Evolutionary conservation across 768 basidiomycete genomes (phyloP).

Genomic region (Lepiota subincarnata): DNA sequence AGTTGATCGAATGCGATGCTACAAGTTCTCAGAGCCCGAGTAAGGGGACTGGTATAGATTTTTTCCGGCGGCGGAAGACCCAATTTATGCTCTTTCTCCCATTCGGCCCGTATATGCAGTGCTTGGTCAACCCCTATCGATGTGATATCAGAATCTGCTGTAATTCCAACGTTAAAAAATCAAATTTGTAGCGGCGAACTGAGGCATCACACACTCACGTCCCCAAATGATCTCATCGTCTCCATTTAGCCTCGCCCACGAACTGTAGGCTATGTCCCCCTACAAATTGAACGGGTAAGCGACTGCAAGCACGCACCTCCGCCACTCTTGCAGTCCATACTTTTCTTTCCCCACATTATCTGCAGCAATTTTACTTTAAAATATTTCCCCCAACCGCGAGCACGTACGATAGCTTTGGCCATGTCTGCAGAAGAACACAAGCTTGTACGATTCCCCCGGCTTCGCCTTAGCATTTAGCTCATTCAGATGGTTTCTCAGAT

Average conservation of each 20-base stretch:
- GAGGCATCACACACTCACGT: conserved; percentile 42
- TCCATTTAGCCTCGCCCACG: conserved; percentile 61
- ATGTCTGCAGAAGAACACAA: conserved; percentile 64
- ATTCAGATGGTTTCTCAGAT: conserved; percentile 36
- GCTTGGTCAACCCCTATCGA: conserved; percentile 56
- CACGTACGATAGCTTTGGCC: conserved; percentile 70
- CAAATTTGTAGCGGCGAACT: neutral
- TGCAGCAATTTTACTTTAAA: conserved; percentile 22
- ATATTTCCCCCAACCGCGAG: neutral
- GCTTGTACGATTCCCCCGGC: conserved; percentile 46
- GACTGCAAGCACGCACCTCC: conserved; percentile 38
- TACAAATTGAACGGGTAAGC: neutral
- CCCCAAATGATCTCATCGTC: conserved; percentile 72
- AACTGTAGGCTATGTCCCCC: conserved; percentile 28
- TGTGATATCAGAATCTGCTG: conserved; percentile 68
- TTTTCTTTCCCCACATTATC: conserved; percentile 64
- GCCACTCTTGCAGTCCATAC: conserved; percentile 59
- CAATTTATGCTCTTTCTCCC: conserved; percentile 41
- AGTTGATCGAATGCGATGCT: conserved; percentile 46
- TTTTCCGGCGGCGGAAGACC: conserved; percentile 50
- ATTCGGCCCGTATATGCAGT: conserved; percentile 34
- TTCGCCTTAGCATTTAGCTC: conserved; percentile 42
- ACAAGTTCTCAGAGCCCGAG: conserved; percentile 56
- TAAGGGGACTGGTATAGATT: conserved; percentile 61
- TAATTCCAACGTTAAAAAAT: neutral